Evolutionary conservation across 148 eudicot species (phyloP).

Genomic region (Limonium bicolor): DNA sequence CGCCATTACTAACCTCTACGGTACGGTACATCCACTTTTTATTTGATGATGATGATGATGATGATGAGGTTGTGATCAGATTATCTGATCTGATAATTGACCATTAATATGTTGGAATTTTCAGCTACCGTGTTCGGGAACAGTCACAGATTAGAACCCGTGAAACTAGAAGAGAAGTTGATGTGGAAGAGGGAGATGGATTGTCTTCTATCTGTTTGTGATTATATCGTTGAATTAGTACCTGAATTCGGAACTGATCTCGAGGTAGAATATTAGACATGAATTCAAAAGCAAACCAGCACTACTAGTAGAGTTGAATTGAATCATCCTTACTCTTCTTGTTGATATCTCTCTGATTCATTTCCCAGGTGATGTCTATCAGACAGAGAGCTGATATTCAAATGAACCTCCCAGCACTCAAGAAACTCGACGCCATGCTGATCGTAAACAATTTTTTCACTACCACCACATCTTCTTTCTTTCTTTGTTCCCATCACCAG

Average conservation of each 20-base stretch:
- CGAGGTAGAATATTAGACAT: too few relatives aligned
- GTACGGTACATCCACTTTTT: conserved; percentile 21
- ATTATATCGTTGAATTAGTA: conserved; percentile 85
- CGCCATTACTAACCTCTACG: conserved; percentile 93
- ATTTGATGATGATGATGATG: too few relatives aligned
- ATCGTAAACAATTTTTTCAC: too few relatives aligned
- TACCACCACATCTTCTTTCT: too few relatives aligned
- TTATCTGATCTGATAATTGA: too few relatives aligned
- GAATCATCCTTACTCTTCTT: too few relatives aligned
- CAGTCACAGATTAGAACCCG: conserved; percentile 84
- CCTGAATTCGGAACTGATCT: conserved; percentile 28
- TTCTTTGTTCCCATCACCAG: too few relatives aligned
- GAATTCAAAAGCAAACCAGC: too few relatives aligned
- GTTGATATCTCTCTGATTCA: too few relatives aligned
- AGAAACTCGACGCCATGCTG: conserved; percentile 79
- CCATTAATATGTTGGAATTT: too few relatives aligned
- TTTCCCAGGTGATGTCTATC: conserved; percentile 81
- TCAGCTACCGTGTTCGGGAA: conserved; percentile 90
- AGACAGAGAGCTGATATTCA: conserved; percentile 73
- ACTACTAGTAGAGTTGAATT: too few relatives aligned
- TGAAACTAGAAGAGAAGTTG: conserved; percentile 54
- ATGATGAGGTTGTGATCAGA: too few relatives aligned
- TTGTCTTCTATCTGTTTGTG: conserved; percentile 84
- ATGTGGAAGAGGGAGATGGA: conserved; percentile 99
- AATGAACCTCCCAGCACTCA: conserved; percentile 81